Percentiles rank a stretch among this genome's conserved stretches.
phyloP scores from a whole-genome alignment of 805 yeast genomes.

The Candida succiphila region DNA sequence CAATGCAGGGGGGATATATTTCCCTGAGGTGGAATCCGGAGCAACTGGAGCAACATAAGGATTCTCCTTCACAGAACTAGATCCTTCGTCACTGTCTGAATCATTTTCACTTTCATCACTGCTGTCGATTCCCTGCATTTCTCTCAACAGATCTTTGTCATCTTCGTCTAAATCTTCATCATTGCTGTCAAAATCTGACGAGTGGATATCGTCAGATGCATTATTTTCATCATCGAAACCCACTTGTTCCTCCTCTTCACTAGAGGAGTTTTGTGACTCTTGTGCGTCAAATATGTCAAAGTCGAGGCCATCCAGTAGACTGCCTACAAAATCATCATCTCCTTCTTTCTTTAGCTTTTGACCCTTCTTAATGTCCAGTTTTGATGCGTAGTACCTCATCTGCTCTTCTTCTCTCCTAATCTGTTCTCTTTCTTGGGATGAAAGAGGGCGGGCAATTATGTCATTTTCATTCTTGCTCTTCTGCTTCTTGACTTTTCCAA shows the following conservation, averaged over 20 bases:
- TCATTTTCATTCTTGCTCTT: slow-evolving; percentile 5
- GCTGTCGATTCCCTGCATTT: slow-evolving; percentile 19
- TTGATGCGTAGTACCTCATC: slow-evolving; percentile 72
- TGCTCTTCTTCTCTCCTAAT: slow-evolving; percentile 64
- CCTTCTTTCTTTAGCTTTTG: slow-evolving; percentile 38
- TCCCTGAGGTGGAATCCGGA: slow-evolving; percentile 7
- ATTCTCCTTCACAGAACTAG: slow-evolving; percentile 43
- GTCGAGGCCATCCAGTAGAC: slow-evolving; percentile 71
- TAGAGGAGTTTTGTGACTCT: slow-evolving; percentile 8
- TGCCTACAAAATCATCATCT: slow-evolving; percentile 73
- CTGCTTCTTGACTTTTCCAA: slow-evolving; percentile 6
- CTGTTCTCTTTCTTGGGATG: slow-evolving; percentile 37
- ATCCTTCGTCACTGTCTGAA: slow-evolving; percentile 17
- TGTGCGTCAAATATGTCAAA: slow-evolving; percentile 26
- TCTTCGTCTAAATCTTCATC: slow-evolving; percentile 22
- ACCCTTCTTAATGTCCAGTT: slow-evolving; percentile 58
- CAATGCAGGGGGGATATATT: slow-evolving; percentile 83
- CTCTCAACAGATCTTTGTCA: slow-evolving; percentile 18
- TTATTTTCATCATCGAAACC: slow-evolving; percentile 15
- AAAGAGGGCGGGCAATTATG: slow-evolving; percentile 14
- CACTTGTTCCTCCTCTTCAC: slow-evolving; percentile 10
- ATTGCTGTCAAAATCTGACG: slow-evolving; percentile 18
- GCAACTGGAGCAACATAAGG: slow-evolving; percentile 62
- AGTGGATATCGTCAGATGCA: too few species aligned
- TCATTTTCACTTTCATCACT: slow-evolving; percentile 12